Evolutionary conservation across 2,329 filamentous ascomycete species (phyloP), one percentile per base, ranked within the genome.

Genomic region (Dothideomycetidae sp.): DNA sequence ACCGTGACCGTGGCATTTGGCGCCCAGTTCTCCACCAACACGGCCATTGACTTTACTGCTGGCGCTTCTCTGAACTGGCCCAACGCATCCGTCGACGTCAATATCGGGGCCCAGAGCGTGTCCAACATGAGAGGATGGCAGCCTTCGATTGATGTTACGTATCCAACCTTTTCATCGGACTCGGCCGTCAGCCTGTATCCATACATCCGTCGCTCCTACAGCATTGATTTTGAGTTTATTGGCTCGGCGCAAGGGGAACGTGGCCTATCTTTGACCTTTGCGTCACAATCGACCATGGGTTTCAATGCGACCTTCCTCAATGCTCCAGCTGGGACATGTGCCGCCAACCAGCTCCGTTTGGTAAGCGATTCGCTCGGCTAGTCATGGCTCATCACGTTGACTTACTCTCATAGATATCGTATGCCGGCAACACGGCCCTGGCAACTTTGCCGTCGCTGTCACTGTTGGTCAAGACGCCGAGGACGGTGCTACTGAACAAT

Each of bases 61-160:
- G 33, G 33, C n/a, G 33, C 33, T n/a, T 10, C 10, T 4, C 18
- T 35, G 33, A 4, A 3, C 5, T 35, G 33, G 33, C n/a, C 5
- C 3, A n/a, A 28, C 10, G 33, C 33, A 23, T 21, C 18, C 3
- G 33, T 15, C 17, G 19, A 35, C 15, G 17, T 35, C 11, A 19
- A 35, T 26, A 7, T 35, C 10, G 10, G 9, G 9, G n/a, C 33
- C 3, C 9, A 12, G 3, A 10, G 10, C 10, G 33, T 26, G 10
- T 26, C 33, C n/a, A 28, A 28, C n/a, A 5, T 28, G 18, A 12
- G 14, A 7, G 33, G 33, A n/a, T 35, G 33, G 33, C 17, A 35
- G 16, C 33, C 33, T 5, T 13, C 10, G 17, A 11, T 35, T 12
- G 17, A 23, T 7, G 13, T 35, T 12, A 35, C 33, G 17, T 12